Base-by-base conservation (phyloP, 1,284 basidiomycete genomes). In the Melampsora larici-populina region DNA sequence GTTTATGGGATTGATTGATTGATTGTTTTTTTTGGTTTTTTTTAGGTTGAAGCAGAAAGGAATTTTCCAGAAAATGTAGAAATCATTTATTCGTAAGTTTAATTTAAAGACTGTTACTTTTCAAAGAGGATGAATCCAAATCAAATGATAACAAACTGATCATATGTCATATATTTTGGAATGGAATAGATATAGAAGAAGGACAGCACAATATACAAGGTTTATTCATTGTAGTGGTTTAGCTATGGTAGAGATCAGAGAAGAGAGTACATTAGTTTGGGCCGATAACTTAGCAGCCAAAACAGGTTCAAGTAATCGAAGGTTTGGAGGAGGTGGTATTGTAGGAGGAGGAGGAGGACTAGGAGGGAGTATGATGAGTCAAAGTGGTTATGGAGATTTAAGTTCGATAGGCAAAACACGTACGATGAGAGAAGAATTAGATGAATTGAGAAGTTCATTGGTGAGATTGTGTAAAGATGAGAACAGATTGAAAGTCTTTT, bases 21-120 rank as follows among this genome's bases (percentile, higher is more conserved):
- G 15, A 15, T 63, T 63, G 15, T 26, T 63, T 33, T 29, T 63
- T 7, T 63, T 63, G 18, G 7, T 26, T 18, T 33, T 26, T 24
- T 29, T 3, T 63, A 63, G 62, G 62, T 63, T 21, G 75, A 78
- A 66, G 75, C 75, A 9, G 68, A 78, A 43, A 36, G 51, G 24
- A 78, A 78, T 58, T 78, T 78, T 46, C 75, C 75, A 1, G 60
- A 67, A 33, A 60, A 63, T 64, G 68, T 78, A 4, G 68, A 78
- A n/a, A 48, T 78, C 9, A 36, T 65, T 51, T 78, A 78, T 58
- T 70, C 75, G 75, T 78, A 33, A 78, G 75, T 64, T 62, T 8
- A 21, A n/a, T 6, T 36, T 18, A 17, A 55, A 49, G 48, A 49
- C 11, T 58, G n/a, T n/a, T n/a, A n/a, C n/a, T n/a, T n/a, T n/a